Percentiles rank a stretch among this genome's conserved stretches.
Conservation (phyloP, 2,329 filamentous ascomycete species). For the Exophiala calicioides region DNA sequence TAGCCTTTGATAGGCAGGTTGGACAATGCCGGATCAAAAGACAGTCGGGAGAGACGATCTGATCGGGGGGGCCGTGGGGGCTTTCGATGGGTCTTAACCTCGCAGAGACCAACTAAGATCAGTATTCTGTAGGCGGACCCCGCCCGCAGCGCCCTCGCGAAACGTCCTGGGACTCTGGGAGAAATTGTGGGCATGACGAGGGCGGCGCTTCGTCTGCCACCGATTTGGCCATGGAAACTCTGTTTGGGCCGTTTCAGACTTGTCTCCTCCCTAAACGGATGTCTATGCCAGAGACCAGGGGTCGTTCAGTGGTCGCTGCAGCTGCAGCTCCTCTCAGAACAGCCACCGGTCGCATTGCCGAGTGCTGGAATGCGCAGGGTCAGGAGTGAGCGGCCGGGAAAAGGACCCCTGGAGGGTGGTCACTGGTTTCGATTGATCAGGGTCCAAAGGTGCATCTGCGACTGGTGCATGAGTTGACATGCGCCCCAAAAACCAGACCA, state of each 20-base stretch:
- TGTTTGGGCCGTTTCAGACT: constrained; percentile 3
- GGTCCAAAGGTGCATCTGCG: too few relatives aligned
- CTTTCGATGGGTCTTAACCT: constrained; percentile 7
- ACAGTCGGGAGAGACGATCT: constrained; percentile 10
- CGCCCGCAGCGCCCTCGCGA: constrained; percentile 14
- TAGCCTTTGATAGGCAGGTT: background rate
- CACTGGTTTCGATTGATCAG: too few relatives aligned
- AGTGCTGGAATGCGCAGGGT: too few relatives aligned
- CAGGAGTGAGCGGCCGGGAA: too few relatives aligned
- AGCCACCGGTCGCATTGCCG: too few relatives aligned
- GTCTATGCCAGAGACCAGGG: too few relatives aligned
- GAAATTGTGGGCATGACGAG: constrained; percentile 15
- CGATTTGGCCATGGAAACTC: constrained; percentile 9
- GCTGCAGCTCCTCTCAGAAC: too few relatives aligned
- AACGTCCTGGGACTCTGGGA: background rate
- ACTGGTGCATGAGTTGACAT: too few relatives aligned
- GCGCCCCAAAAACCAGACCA: too few relatives aligned
- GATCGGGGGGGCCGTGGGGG: constrained; percentile 10
- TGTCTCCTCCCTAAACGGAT: constrained; percentile 1
- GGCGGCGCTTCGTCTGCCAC: constrained; percentile 12
- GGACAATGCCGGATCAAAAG: background rate
- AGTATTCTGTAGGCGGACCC: constrained; percentile 1
- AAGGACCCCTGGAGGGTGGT: too few relatives aligned
- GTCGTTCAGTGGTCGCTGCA: too few relatives aligned
- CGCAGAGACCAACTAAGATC: background rate